A percentile compares a stretch with the other conserved stretches of the same genome.
These are phyloP conservation scores for Fusarium sp. DNA, from an alignment of 2,329 filamentous ascomycete genomes.

Conservation along the genomic window DNA sequence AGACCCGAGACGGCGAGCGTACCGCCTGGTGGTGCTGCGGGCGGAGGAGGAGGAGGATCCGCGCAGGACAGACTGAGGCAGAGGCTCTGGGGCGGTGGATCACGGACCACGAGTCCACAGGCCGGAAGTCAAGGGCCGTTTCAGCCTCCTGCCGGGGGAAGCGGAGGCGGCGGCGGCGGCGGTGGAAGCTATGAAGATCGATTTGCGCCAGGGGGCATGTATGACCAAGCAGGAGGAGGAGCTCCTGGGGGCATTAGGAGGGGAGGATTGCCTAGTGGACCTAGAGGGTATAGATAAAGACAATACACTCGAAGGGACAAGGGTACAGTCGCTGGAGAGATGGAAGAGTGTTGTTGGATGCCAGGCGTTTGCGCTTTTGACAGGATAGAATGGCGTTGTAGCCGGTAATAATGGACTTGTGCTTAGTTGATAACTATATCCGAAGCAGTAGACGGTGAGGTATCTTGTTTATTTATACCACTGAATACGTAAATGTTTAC, in stretches of 20 bases:
- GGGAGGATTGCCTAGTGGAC: slow-evolving; percentile 60
- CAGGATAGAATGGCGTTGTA: slow-evolving; percentile 44
- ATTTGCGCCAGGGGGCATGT: slow-evolving; percentile 59
- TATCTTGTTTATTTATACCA: slow-evolving; percentile 13
- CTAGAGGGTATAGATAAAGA: slow-evolving; percentile 53
- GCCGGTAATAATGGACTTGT: slow-evolving; percentile 29
- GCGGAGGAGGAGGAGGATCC: slow-evolving; percentile 55
- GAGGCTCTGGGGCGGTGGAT: slow-evolving; percentile 73
- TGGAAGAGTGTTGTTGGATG: slow-evolving; percentile 14
- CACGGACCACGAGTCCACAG: slow-evolving; percentile 66
- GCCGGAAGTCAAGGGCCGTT: slow-evolving; percentile 56
- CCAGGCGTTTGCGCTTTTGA: slow-evolving; percentile 26
- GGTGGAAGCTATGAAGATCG: slow-evolving; percentile 58
- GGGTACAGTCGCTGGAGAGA: not conserved
- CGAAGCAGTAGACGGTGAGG: not conserved
- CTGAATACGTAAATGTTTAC: not conserved
- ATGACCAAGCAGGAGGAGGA: slow-evolving; percentile 54
- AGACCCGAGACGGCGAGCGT: slow-evolving; percentile 42
- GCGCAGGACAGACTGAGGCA: slow-evolving; percentile 88
- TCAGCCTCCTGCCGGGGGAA: slow-evolving; percentile 54
- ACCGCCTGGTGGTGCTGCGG: slow-evolving; percentile 47
- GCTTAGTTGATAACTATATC: slow-evolving; percentile 10
- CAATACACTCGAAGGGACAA: not conserved
- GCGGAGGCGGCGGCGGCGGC: slow-evolving; percentile 44
- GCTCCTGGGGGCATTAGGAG: slow-evolving; percentile 45